Base-by-base conservation (phyloP, 768 basidiomycete species). In the Sporobolomyces pararoseus region DNA sequence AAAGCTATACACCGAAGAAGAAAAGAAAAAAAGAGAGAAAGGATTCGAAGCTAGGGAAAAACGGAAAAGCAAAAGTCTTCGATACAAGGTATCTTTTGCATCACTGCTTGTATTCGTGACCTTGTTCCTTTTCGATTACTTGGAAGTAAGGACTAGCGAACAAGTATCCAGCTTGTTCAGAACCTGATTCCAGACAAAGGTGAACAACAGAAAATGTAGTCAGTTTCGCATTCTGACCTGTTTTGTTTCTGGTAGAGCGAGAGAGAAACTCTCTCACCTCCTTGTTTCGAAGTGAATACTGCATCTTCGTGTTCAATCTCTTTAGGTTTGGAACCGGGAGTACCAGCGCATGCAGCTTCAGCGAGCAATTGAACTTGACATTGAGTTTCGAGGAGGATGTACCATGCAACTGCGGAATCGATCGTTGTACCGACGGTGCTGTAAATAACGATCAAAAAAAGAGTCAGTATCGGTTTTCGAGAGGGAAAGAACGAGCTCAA, bases 281-380 rank as follows among this genome's bases (percentile, higher is more conserved):
- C 17, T 29, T 57, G 44, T 32, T 60, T 58, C n/a, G 35, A 16
- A n/a, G 77, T 79, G 32, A 68, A 73, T 34, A 64, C 25, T 2
- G 79, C 79, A 52, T 79, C 76, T 42, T 75, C 71, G 16, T 72
- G 63, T 19, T 63, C 49, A 58, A 80, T 80, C 62, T 76, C 70
- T 51, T 77, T 64, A 9, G 77, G 66, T 25, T 70, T 54, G 9
- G 42, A 47, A 21, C 73, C 75, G 3, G 71, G 72, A 19, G 73
- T 58, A 37, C 37, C 77, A 10, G 77, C 79, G 4, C 81, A 80
- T 6, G 83, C 83, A 13, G 82, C 80, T 44, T 82, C 82, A 19
- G 81, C 81, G 63, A 84, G 76, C 9, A 84, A 79, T 72, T 83
- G 82, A 35, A 82, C 82, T 62, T 84, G 81, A 75, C 84, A 85